Conservation (phyloP, 2,329 filamentous ascomycete species). For the Fusarium begoniae region DNA sequence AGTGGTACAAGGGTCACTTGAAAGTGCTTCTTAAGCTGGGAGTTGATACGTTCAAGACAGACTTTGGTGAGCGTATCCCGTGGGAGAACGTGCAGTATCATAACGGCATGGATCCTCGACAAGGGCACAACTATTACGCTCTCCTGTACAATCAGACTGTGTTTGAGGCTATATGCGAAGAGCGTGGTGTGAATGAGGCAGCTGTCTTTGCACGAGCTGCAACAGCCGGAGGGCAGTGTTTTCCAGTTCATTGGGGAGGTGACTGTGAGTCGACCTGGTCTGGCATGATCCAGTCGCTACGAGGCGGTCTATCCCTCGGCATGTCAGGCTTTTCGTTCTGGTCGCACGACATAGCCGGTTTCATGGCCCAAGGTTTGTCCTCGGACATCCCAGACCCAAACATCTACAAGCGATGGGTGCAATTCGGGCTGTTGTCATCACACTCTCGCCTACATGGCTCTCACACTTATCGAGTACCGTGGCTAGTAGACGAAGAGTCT, state of each 20-base stretch:
- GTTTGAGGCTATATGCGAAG: not conserved
- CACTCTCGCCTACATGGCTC: not conserved
- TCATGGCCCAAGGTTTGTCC: not conserved
- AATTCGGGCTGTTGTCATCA: not conserved
- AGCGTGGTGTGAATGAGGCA: not conserved
- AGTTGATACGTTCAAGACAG: not conserved
- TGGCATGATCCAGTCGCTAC: not conserved
- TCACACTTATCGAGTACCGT: not conserved
- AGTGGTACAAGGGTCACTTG: not conserved
- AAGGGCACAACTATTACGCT: not conserved
- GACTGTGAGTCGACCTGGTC: not conserved
- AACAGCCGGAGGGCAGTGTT: not conserved
- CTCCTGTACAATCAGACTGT: not conserved
- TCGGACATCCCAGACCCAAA: not conserved
- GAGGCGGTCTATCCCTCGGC: not conserved
- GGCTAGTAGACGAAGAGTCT: not conserved
- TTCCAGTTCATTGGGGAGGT: not conserved
- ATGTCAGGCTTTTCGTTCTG: not conserved
- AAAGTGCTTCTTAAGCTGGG: not conserved
- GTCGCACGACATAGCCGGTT: not conserved
- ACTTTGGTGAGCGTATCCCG: not conserved
- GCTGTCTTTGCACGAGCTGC: not conserved
- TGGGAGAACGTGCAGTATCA: not conserved
- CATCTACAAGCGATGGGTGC: not conserved
- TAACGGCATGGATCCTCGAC: not conserved